Base-by-base conservation (phyloP, 345 rosid genomes). In the Eucalyptus fibrosa region DNA sequence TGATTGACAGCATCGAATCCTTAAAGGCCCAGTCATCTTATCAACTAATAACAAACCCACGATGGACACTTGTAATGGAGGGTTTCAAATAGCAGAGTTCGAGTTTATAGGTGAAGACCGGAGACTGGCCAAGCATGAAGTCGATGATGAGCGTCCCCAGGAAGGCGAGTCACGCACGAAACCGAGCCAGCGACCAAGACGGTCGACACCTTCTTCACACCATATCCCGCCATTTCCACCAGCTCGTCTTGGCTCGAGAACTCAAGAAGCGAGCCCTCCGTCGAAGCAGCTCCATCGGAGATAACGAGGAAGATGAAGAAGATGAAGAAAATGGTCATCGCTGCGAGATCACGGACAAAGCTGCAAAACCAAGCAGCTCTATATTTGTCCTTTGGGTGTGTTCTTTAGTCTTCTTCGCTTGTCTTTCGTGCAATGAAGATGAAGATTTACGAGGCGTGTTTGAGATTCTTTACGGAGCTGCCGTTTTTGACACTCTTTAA, bases 201-300 rank as follows among this genome's bases (percentile, higher is more conserved):
- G 45, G 95, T 94, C 8, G 97, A 96, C 18, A 96, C 92, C 93
- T 94, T 96, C 86, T 93, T 94, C 91, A 95, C 95, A 13, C 97
- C 97, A 24, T 96, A 95, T 19, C 97, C 97, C 30, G 96, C 97
- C 92, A 93, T 87, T 42, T 93, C 90, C 90, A 92, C 93, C 95
- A 95, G 67, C 87, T 96, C 97, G 45, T 94, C 95, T 69, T 94
- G 93, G 89, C 92, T 93, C 47, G 91, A 90, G 6, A 59, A 42
- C 87, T 89, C 16, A 7, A 77, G 47, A 21, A 40, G 83, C 9
- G 5, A 77, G 47, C 83, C 91, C 7, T 87, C 93, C 87, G 24
- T 53, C 14, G 93, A 89, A 83, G 88, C 23, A 26, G 56, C 51
- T 37, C 30, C n/a, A 19, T 59, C 10, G 83, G 55, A 80, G 91